These are phyloP conservation scores for Candida xyloterini DNA, from an alignment of 805 yeast species.

Conservation along the genomic window DNA sequence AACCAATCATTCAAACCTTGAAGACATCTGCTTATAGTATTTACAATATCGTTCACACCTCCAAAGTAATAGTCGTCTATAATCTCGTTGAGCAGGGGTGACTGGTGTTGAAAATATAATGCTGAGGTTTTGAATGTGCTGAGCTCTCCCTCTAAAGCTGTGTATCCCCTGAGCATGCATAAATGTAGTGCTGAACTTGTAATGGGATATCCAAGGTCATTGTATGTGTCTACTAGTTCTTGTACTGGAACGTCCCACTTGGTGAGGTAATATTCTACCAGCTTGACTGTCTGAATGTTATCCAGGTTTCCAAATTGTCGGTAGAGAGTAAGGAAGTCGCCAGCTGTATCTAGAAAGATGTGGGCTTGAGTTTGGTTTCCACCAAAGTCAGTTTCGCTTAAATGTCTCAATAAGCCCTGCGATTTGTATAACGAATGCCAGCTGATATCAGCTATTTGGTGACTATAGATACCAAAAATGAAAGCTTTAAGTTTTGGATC, in stretches of 20 bases:
- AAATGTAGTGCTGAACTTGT: constrained; percentile 35
- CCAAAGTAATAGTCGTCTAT: constrained; percentile 51
- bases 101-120: constrained; percentile 23
- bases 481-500: constrained; percentile 45
- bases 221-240: constrained; percentile 42
- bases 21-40: constrained; percentile 39
- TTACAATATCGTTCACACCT: constrained; percentile 47
- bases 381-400: constrained; percentile 52
- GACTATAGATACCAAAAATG: constrained; percentile 55
- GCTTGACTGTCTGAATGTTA: not conserved
- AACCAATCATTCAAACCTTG: constrained; percentile 42
- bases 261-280: constrained; percentile 26
- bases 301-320: constrained; percentile 34
- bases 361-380: constrained; percentile 52
- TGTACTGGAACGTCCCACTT: constrained; percentile 43
- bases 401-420: constrained; percentile 52
- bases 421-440: constrained; percentile 63
- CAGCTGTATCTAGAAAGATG: constrained; percentile 55
- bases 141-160: constrained; percentile 49
- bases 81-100: constrained; percentile 43
- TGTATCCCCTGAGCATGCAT: constrained; percentile 55
- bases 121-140: constrained; percentile 10
- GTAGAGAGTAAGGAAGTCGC: constrained; percentile 52
- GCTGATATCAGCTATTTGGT: constrained; percentile 61
- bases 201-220: constrained; percentile 36